Evolutionary conservation across 164 flowering plant genomes (phyloP).

Genomic region (Liriodendron chinense): DNA sequence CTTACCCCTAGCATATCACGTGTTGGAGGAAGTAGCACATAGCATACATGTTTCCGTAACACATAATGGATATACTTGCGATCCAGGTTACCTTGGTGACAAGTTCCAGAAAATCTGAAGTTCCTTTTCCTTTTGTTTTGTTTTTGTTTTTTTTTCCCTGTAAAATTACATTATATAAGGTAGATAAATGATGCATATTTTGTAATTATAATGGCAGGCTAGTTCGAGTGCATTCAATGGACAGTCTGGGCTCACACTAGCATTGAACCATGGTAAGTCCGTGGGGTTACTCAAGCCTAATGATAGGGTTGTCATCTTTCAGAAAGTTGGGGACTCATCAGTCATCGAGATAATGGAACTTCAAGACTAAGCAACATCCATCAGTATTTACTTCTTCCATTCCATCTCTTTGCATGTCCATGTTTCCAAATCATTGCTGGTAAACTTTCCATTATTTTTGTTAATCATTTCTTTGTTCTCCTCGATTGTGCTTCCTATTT

Average conservation of each 20-base stretch:
- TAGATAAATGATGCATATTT: neutral
- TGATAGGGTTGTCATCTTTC: constrained; percentile 48
- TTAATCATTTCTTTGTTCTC: neutral
- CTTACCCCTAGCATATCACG: no score
- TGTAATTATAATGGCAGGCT: constrained; percentile 20
- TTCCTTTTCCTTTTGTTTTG: neutral
- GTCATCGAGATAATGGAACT: constrained; percentile 41
- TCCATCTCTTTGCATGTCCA: neutral
- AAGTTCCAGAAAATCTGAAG: neutral
- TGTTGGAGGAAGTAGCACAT: no score
- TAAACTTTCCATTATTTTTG: neutral
- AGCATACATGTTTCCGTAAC: no score
- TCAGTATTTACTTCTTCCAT: neutral
- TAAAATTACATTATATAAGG: neutral
- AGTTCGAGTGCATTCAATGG: constrained; percentile 29
- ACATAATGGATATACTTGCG: no score
- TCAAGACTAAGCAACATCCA: constrained; percentile 16
- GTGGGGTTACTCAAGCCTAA: constrained; percentile 36
- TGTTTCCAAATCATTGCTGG: neutral
- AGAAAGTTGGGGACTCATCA: constrained; percentile 45
- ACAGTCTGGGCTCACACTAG: constrained; percentile 35
- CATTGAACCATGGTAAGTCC: constrained; percentile 31
- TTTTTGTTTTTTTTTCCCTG: neutral
- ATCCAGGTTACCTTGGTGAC: no score
- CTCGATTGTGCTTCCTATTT: neutral